Evolutionary conservation across 2,329 filamentous ascomycete species (phyloP).

Genomic region (Pseudofabraea citricarpa): DNA sequence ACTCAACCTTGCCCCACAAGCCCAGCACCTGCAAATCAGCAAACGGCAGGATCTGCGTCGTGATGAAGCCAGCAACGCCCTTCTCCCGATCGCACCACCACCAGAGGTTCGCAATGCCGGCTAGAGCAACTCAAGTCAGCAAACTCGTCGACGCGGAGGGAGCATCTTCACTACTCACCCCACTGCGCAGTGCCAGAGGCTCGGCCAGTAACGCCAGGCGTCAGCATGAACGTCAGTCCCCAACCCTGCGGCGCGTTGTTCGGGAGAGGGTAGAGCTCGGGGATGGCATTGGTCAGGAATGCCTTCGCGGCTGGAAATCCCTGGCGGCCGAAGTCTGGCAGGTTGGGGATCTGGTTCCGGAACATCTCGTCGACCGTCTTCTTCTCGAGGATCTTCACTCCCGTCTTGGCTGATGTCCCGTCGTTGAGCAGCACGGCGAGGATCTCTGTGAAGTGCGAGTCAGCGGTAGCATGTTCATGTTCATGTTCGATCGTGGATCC

Average conservation of each 20-base stretch:
- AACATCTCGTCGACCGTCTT: constrained; percentile 61
- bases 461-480: no score
- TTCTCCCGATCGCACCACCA: constrained; percentile 61
- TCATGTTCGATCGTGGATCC: no score
- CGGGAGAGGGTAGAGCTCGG: constrained; percentile 44
- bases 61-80: constrained; percentile 49
- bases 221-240: constrained; percentile 56
- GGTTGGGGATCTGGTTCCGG: constrained; percentile 53
- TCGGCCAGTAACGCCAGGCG: constrained; percentile 44
- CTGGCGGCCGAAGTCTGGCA: constrained; percentile 46
- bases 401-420: constrained; percentile 54
- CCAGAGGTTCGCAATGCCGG: constrained; percentile 42
- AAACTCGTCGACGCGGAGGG: no score
- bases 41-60: constrained; percentile 47
- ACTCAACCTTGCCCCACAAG: constrained; percentile 11
- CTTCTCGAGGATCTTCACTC: constrained; percentile 46
- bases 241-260: constrained; percentile 56
- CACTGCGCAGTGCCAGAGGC: constrained; percentile 47
- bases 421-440: constrained; percentile 60
- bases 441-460: constrained; percentile 34
- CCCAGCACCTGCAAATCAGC: constrained; percentile 17
- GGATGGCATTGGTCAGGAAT: constrained; percentile 39
- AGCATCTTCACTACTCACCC: constrained; percentile 54
- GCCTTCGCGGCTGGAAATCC: constrained; percentile 42
- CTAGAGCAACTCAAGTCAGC: no score